Evolutionary conservation across 352 stramenopile species (phyloP).

Genomic region (Globisporangium lucens): DNA sequence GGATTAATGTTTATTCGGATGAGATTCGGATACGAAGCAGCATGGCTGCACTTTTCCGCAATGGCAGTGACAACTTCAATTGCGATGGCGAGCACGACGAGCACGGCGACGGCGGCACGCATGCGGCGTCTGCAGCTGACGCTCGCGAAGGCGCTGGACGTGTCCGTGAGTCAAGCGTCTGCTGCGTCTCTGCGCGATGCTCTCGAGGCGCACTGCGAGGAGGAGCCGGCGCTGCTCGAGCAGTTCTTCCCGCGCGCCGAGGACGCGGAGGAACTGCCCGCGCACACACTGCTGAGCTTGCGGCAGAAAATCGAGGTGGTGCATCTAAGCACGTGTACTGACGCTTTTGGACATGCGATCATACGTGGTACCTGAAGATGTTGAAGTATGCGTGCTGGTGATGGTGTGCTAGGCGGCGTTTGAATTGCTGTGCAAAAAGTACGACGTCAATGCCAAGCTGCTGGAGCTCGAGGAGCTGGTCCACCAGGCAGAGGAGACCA

Average conservation of each 20-base stretch:
- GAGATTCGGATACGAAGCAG: neutral
- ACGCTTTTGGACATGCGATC: too few species aligned
- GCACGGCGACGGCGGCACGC: neutral
- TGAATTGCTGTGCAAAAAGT: conserved; percentile 42
- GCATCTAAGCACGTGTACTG: neutral
- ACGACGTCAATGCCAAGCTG: conserved; percentile 50
- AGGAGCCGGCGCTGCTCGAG: conserved; percentile 45
- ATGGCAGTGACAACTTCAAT: conserved; percentile 1
- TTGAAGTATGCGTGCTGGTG: neutral
- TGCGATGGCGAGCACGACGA: neutral
- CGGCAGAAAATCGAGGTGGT: conserved; percentile 43
- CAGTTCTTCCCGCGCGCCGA: conserved; percentile 41
- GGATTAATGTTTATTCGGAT: neutral
- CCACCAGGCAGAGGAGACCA: conserved; percentile 34
- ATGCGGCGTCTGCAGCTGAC: conserved; percentile 61
- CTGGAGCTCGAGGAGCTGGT: conserved; percentile 47
- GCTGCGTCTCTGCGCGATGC: conserved; percentile 42
- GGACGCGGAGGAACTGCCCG: conserved; percentile 32
- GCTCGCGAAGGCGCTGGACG: conserved; percentile 62
- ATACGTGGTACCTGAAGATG: too few species aligned
- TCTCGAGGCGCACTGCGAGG: conserved; percentile 49
- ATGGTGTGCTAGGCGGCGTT: conserved; percentile 30
- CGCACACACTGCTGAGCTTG: conserved; percentile 49
- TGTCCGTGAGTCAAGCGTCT: conserved; percentile 48
- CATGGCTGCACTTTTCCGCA: neutral